These are phyloP conservation scores for Neospora caninum DNA, from an alignment of 169 alveolate species.

Conservation along the genomic window DNA sequence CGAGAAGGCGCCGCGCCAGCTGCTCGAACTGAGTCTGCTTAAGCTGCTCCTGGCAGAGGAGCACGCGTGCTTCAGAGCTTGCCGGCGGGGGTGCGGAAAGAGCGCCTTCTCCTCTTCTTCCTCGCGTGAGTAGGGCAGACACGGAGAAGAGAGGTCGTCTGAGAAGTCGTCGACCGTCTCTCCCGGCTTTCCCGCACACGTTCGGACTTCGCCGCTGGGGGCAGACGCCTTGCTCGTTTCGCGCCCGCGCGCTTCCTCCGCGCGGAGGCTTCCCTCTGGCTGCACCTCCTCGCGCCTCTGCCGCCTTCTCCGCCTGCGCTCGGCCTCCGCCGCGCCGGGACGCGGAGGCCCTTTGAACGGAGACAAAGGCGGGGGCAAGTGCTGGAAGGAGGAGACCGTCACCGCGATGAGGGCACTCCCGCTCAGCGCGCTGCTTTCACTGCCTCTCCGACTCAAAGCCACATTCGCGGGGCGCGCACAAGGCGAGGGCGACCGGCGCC, in stretches of 20 bases:
- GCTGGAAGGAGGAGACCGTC: not conserved
- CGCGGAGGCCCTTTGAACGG: not conserved
- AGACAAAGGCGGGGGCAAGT: not conserved
- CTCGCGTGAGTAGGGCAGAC: conserved; percentile 8
- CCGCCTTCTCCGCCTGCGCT: not conserved
- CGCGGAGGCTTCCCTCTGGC: too few relatives aligned
- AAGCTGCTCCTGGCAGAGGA: not conserved
- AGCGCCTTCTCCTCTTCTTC: conserved; percentile 1
- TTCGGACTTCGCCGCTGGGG: not conserved
- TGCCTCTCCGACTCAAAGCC: too few relatives aligned
- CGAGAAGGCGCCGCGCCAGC: not conserved
- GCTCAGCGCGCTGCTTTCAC: not conserved
- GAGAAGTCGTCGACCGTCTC: not conserved
- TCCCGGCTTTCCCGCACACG: not conserved
- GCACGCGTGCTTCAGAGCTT: not conserved
- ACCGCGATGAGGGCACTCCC: not conserved
- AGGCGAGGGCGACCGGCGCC: not conserved
- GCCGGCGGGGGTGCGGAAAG: not conserved
- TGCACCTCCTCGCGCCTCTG: not conserved
- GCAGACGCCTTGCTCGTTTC: too few relatives aligned
- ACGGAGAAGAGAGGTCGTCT: not conserved
- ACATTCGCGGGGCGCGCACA: too few relatives aligned
- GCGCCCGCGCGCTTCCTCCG: too few relatives aligned
- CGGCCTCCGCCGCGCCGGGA: not conserved
- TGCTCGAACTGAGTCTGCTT: not conserved